A percentile compares a stretch with the other conserved stretches of the same genome.
These are phyloP conservation scores for Penicillium daleae DNA, from an alignment of 495 filamentous ascomycete genomes.

Conservation along the genomic window DNA sequence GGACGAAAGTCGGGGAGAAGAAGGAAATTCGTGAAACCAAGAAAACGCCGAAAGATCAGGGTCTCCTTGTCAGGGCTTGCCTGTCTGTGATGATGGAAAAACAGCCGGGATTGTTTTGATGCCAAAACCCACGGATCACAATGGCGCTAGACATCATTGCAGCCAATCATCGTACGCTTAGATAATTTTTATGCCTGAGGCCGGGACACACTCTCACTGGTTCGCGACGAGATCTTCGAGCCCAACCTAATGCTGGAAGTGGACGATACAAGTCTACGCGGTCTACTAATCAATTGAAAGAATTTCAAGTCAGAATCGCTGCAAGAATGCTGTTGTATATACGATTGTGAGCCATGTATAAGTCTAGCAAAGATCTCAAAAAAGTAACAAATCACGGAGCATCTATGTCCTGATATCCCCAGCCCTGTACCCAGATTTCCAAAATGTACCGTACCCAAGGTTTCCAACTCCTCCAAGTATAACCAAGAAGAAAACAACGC, in stretches of 20 bases:
- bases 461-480: conserved; percentile 21
- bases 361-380: conserved; percentile 3
- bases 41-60: conserved; percentile 19
- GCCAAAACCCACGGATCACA: conserved; percentile 48
- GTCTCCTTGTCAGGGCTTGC: conserved; percentile 24
- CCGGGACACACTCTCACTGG: background rate
- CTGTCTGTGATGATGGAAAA: conserved; percentile 36
- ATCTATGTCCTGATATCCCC: conserved; percentile 17
- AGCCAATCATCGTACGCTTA: conserved; percentile 38
- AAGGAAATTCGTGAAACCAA: conserved; percentile 3
- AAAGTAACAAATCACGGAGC: conserved; percentile 7
- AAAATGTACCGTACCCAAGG: conserved; percentile 6
- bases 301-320: background rate
- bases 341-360: conserved; percentile 11
- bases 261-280: no score
- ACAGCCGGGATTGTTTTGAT: conserved; percentile 45
- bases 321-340: conserved; percentile 4
- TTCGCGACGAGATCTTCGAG: background rate
- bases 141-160: conserved; percentile 32
- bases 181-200: conserved; percentile 28
- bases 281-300: background rate
- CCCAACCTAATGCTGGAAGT: no score
- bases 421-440: conserved; percentile 6
- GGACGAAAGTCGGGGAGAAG: conserved; percentile 4
- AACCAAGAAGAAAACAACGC: conserved; percentile 21